Conservation (phyloP, 2,329 filamentous ascomycete genomes). For the Hymenoscyphus scutula region DNA sequence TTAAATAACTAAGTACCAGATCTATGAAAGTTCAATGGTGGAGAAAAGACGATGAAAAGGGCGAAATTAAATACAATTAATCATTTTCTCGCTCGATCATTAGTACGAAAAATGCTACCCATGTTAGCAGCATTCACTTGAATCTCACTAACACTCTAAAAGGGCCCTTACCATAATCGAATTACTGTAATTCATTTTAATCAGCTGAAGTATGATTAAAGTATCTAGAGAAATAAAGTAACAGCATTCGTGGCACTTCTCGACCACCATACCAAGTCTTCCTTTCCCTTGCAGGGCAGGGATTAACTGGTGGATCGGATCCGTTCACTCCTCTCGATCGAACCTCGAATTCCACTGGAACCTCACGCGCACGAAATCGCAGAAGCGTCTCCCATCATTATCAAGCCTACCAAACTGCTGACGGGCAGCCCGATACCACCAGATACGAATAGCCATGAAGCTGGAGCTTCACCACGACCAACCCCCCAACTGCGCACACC, state of each 20-base stretch:
- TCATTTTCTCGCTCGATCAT: too few species aligned
- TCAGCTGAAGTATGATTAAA: background rate
- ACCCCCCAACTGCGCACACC: conserved; percentile 6
- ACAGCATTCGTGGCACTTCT: background rate
- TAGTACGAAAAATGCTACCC: too few species aligned
- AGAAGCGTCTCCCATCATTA: background rate
- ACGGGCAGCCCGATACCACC: conserved; percentile 6
- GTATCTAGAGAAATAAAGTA: background rate
- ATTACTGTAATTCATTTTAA: background rate
- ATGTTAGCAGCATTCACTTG: too few species aligned
- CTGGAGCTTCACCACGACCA: conserved; percentile 14
- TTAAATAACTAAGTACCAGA: too few species aligned
- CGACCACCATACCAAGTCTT: background rate
- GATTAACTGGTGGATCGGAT: conserved; percentile 1
- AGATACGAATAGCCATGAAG: conserved; percentile 22
- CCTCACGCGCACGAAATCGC: conserved; percentile 5
- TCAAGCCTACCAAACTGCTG: background rate
- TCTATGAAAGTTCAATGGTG: too few species aligned
- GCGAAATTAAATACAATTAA: too few species aligned
- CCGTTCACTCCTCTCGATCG: too few species aligned
- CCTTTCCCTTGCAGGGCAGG: background rate
- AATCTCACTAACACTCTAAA: too few species aligned
- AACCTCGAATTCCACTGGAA: conserved; percentile 11
- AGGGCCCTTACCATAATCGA: too few species aligned
- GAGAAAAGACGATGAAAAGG: too few species aligned